Evolutionary conservation across 2,329 filamentous ascomycete genomes (phyloP), one percentile per base, ranked within the genome.

Genomic region (Elsinoe batatas): DNA sequence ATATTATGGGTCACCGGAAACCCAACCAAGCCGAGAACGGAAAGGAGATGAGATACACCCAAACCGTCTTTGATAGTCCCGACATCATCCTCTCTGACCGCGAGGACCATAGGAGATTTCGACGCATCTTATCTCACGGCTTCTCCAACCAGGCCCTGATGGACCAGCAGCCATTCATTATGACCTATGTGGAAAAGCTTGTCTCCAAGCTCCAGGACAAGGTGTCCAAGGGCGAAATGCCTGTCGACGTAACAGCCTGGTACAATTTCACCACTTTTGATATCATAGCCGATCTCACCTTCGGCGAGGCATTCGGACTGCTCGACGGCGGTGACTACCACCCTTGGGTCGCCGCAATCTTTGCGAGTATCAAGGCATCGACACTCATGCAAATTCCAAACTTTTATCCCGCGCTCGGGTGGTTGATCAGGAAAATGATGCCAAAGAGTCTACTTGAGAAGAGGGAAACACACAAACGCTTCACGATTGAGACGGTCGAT

Each of bases 241-340:
- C 58, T 35, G 56, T 63, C 3, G 62, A 69, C 55, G 57, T 69
- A 57, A 54, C 67, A 17, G 63, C 64, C 26, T 65, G 60, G 51
- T 66, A 64, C 59, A 67, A 65, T 59, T 66, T 61, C 54, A 66
- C 62, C 2, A 64, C 63, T 3, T 64, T 63, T 54, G 59, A 60
- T 11, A 42, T 57, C 33, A 67, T 68, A 61, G 65, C 59, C 18
- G 65, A 68, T 35, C 56, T 68, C 17, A 60, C 60, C 3, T 67
- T 67, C 55, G 61, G 58, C 17, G 66, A 67, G 56, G 56, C 58
- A n/a, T 60, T 67, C 5, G 53, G 62, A 20, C 62, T 65, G 61
- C 63, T 68, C 26, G 65, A 68, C 7, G 18, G 17, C n/a, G 47
- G 47, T 18, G 47, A 35, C 37, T 51, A 51, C 18, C 47, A 51